Conservation (phyloP, 2,329 filamentous ascomycete genomes). For the Aspergillus awamori region DNA sequence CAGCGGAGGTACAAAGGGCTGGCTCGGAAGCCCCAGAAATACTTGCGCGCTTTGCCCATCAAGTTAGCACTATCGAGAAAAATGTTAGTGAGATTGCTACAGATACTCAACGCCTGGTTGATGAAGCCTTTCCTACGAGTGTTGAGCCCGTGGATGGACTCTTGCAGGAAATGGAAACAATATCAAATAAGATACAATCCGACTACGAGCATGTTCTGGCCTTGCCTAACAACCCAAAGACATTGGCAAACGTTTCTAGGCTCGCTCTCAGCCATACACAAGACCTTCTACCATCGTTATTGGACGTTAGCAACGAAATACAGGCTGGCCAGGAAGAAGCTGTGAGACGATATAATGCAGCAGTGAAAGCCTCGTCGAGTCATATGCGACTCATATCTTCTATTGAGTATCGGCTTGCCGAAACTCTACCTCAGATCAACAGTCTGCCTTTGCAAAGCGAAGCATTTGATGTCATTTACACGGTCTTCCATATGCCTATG, state of each 20-base stretch:
- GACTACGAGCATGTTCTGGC: slow-evolving; percentile 79
- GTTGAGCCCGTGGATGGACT: slow-evolving; percentile 68
- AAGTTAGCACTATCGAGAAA: slow-evolving; percentile 64
- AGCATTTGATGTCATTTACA: slow-evolving; percentile 76
- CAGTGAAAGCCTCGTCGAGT: slow-evolving; percentile 66
- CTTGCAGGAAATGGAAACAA: slow-evolving; percentile 80
- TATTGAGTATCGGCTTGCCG: slow-evolving; percentile 74
- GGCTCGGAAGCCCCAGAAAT: slow-evolving; percentile 65
- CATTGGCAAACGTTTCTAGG: slow-evolving; percentile 63
- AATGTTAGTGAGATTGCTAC: slow-evolving; percentile 62
- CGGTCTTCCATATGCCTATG: slow-evolving; percentile 80
- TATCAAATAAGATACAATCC: slow-evolving; percentile 82
- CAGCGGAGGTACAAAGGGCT: slow-evolving; percentile 71
- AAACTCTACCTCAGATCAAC: slow-evolving; percentile 71
- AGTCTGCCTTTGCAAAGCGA: slow-evolving; percentile 74
- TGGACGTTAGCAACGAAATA: slow-evolving; percentile 59
- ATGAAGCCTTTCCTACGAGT: slow-evolving; percentile 53
- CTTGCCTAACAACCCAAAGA: slow-evolving; percentile 68
- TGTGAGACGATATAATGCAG: slow-evolving; percentile 67
- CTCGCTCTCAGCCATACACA: slow-evolving; percentile 66
- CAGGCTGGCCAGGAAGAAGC: slow-evolving; percentile 52
- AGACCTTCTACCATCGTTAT: slow-evolving; percentile 63
- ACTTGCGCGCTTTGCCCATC: slow-evolving; percentile 62
- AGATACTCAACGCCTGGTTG: slow-evolving; percentile 50
- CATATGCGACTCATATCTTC: slow-evolving; percentile 82